Base-by-base conservation (phyloP, 495 filamentous ascomycete genomes). In the Aspergillus egyptiacus region DNA sequence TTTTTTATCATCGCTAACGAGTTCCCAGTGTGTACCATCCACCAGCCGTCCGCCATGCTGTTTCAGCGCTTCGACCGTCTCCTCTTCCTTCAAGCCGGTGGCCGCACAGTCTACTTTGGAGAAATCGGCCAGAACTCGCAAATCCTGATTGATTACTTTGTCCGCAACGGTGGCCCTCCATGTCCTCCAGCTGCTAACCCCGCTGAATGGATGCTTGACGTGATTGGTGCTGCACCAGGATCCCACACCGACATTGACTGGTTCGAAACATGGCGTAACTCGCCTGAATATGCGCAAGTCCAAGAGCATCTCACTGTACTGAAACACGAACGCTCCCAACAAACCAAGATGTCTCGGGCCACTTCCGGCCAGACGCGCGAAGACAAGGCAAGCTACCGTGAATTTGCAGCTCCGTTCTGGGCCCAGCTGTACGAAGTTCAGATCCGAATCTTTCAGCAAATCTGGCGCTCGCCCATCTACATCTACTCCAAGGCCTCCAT, bases 161-260 rank as follows among this genome's bases (percentile, higher is more conserved):
- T 91, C 65, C 70, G 74, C 33, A 85, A 90, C 58, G 85, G 90
- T 35, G 86, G 84, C 2, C 67, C 74, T 15, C 71, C 79, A 49
- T 54, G 95, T 77, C 67, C 86, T 76, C 6, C 59, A 60, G 81
- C 84, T 11, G 85, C 86, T 11, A 96, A 77, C 50, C 89, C 89
- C 15, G 91, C 91, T 17, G 91, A 97, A 66, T 95, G 87, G 87
- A 96, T 97, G 87, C 74, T 97, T 23, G 89, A 95, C 59, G 85
- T 89, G 35, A 95, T 91, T 57, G 91, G 90, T 51, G 88, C 88
- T 15, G 89, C 91, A 0, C 89, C 90, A 10, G 88, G 87, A 43
- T 81, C 80, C 11, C 62, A 76, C 50, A 85, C 80, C 43, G 78
- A 86, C 32, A 78, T 85, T 46, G 87, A 97, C 63, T 97, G 91